phyloP scores from a whole-genome alignment of 129 eudicot genomes.

The Solidago caesia region DNA sequence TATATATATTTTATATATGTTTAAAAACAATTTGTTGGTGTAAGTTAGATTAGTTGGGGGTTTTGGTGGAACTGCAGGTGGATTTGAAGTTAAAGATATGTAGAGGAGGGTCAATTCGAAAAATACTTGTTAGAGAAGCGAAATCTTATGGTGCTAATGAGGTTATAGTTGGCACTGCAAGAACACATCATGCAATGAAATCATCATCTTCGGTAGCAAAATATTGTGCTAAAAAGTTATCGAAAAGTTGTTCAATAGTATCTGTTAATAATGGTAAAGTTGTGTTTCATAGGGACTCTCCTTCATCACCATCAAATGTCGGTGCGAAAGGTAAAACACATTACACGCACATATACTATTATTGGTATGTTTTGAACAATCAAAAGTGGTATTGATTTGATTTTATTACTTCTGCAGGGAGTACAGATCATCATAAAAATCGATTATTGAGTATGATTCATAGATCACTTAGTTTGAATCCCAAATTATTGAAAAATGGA shows the following conservation, averaged over 20 bases:
- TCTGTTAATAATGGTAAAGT: conserved; percentile 89
- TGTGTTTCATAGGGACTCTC: conserved; percentile 59
- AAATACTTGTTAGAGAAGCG: conserved; percentile 78
- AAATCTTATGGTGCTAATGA: conserved; percentile 62
- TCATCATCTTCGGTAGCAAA: conserved; percentile 85
- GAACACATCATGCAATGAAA: conserved; percentile 54
- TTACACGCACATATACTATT: neutral
- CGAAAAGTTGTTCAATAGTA: conserved; percentile 57
- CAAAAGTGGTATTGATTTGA: conserved; percentile 9
- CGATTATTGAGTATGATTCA: conserved; percentile 55
- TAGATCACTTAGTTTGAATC: conserved; percentile 49
- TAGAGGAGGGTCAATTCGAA: conserved; percentile 76
- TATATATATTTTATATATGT: neutral
- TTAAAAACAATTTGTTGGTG: neutral
- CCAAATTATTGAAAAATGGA: conserved; percentile 41
- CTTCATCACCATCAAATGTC: conserved; percentile 37
- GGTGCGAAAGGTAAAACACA: conserved; percentile 49
- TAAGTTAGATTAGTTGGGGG: neutral
- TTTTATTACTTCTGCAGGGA: conserved; percentile 31
- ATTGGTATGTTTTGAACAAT: conserved; percentile 20
- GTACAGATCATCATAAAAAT: conserved; percentile 46
- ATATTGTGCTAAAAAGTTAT: conserved; percentile 75
- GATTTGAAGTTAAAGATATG: conserved; percentile 97
- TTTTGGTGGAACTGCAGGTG: conserved; percentile 46
- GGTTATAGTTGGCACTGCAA: conserved; percentile 73